phyloP scores from a whole-genome alignment of 1,284 basidiomycete species.

The Tetrapyrgos nigripes region DNA sequence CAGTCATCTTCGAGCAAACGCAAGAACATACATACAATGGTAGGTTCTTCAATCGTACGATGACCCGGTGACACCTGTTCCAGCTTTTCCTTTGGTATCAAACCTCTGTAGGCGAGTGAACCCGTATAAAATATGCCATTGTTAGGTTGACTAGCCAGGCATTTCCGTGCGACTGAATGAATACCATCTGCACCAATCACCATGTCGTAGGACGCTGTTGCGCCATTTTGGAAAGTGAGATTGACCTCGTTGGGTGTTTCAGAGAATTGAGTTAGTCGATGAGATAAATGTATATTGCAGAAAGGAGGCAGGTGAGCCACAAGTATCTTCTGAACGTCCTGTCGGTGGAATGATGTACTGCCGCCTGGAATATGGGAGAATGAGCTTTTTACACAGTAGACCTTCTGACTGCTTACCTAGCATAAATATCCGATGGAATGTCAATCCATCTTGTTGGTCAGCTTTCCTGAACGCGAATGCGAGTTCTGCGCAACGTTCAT shows the following conservation, averaged over 20 bases:
- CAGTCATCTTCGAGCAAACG: neutral
- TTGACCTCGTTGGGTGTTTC: slow-evolving; percentile 36
- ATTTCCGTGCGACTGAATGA: slow-evolving; percentile 23
- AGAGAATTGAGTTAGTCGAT: slow-evolving; percentile 45
- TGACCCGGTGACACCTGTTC: slow-evolving; percentile 40
- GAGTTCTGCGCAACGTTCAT: neutral
- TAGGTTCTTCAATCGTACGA: slow-evolving; percentile 36
- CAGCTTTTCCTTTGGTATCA: slow-evolving; percentile 43
- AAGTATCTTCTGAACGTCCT: slow-evolving; percentile 48
- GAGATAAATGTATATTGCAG: slow-evolving; percentile 38
- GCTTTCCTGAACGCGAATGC: slow-evolving; percentile 7
- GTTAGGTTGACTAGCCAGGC: neutral
- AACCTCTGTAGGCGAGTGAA: slow-evolving; percentile 43
- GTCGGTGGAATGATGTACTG: slow-evolving; percentile 48
- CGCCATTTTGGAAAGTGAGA: slow-evolving; percentile 51
- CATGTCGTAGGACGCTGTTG: slow-evolving; percentile 48
- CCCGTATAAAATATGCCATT: slow-evolving; percentile 44
- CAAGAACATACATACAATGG: slow-evolving; percentile 38
- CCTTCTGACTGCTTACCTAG: neutral
- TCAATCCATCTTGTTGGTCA: slow-evolving; percentile 8
- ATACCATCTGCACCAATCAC: slow-evolving; percentile 58
- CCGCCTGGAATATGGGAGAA: slow-evolving; percentile 37
- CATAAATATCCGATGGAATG: slow-evolving; percentile 3
- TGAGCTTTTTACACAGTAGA: neutral
- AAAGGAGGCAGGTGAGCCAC: slow-evolving; percentile 39